Percentiles rank a stretch among this genome's conserved stretches.
Evolutionary conservation across 257 asterid genomes (phyloP).

Genomic region (Gardenia jasminoides): DNA sequence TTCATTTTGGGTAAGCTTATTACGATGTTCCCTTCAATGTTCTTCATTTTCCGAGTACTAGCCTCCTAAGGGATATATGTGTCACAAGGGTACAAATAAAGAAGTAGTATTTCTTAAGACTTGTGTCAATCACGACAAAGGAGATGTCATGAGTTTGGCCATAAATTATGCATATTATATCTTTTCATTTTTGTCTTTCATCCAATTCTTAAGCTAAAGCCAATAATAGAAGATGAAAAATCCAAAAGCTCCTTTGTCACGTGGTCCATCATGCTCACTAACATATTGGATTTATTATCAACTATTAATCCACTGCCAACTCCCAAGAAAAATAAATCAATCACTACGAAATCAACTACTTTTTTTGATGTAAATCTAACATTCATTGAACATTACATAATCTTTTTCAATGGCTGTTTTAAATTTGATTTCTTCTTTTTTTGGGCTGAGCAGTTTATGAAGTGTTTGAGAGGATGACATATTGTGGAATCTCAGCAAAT

Average conservation of each 20-base stretch:
- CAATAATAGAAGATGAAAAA: slow-evolving; percentile 4
- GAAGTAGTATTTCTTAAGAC: background rate
- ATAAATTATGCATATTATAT: background rate
- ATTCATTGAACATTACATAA: background rate
- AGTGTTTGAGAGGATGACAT: slow-evolving; percentile 90
- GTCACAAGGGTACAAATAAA: background rate
- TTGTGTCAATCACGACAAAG: background rate
- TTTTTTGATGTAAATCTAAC: background rate
- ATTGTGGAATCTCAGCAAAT: slow-evolving; percentile 74
- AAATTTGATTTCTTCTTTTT: background rate
- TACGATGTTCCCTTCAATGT: background rate
- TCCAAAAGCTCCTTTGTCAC: slow-evolving; percentile 5
- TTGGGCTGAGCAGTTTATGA: slow-evolving; percentile 58
- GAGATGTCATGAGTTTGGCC: background rate
- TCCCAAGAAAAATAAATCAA: background rate
- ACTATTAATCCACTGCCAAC: background rate
- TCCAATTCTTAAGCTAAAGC: background rate
- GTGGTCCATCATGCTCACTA: background rate
- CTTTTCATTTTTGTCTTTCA: background rate
- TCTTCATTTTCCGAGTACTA: background rate
- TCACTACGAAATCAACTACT: background rate
- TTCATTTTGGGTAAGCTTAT: too few relatives aligned
- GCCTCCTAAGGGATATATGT: background rate
- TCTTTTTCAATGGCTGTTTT: background rate
- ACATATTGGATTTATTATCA: background rate